Percentiles rank a stretch among this genome's conserved stretches.
phyloP scores from a whole-genome alignment of 1,284 basidiomycete species.

The Leccinum laetum region DNA sequence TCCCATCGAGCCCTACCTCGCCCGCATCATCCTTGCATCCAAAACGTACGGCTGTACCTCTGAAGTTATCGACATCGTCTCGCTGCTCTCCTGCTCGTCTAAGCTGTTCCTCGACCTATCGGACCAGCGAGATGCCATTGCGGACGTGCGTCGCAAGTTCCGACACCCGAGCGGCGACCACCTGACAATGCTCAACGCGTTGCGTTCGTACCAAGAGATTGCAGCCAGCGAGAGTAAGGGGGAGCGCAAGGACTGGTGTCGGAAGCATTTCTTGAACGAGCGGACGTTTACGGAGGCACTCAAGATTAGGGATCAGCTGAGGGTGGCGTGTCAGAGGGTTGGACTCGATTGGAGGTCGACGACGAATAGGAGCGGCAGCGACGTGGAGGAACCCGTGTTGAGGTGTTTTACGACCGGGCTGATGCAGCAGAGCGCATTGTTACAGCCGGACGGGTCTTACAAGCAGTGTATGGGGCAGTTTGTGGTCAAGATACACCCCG shows the following conservation, averaged over 20 bases:
- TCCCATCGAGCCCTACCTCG: conserved; percentile 83
- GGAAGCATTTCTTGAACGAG: conserved; percentile 83
- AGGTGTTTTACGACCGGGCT: conserved; percentile 65
- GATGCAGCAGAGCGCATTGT: conserved; percentile 79
- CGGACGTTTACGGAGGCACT: conserved; percentile 83
- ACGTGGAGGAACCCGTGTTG: conserved; percentile 45
- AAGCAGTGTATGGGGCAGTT: conserved; percentile 80
- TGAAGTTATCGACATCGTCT: conserved; percentile 80
- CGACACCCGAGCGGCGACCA: conserved; percentile 88
- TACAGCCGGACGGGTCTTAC: conserved; percentile 84
- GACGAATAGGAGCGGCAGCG: conserved; percentile 34
- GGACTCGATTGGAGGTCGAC: conserved; percentile 63
- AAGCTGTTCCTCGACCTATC: conserved; percentile 73
- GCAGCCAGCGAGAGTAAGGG: conserved; percentile 43
- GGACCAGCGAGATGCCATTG: conserved; percentile 70
- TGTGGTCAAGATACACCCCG: conserved; percentile 90
- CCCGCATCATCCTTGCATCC: conserved; percentile 77
- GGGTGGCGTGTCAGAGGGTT: conserved; percentile 61
- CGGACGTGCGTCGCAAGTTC: conserved; percentile 76
- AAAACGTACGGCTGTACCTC: conserved; percentile 66
- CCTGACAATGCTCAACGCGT: conserved; percentile 83
- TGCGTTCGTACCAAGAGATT: conserved; percentile 77
- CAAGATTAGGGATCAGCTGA: conserved; percentile 83
- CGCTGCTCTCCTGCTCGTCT: conserved; percentile 75
- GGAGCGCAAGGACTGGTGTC: conserved; percentile 76